Percentiles rank a stretch among this genome's conserved stretches.
These are phyloP conservation scores for Sanghuangporus baumii DNA, from an alignment of 1,284 basidiomycete genomes.

Conservation along the genomic window DNA sequence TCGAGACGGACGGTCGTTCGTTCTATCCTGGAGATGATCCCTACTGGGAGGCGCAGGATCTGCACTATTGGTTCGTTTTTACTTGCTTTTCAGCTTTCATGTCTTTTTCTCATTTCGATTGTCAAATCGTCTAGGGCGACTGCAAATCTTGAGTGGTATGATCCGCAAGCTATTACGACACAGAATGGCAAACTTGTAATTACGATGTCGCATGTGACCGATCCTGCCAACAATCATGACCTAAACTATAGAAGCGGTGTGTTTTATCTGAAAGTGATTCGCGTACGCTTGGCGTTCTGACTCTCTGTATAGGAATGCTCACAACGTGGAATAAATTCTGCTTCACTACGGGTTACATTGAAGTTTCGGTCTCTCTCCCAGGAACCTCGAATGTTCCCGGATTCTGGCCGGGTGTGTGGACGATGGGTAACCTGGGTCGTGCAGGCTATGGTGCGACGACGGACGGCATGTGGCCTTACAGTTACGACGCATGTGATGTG, in stretches of 20 bases:
- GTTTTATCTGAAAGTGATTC: slow-evolving; percentile 21
- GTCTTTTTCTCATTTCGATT: not conserved
- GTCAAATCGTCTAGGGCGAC: slow-evolving; percentile 56
- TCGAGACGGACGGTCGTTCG: slow-evolving; percentile 71
- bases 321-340: slow-evolving; percentile 89
- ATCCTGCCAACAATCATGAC: slow-evolving; percentile 44
- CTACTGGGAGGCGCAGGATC: slow-evolving; percentile 69
- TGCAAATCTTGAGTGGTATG: slow-evolving; percentile 82
- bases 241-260: slow-evolving; percentile 75
- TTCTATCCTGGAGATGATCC: slow-evolving; percentile 79
- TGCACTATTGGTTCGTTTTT: slow-evolving; percentile 61
- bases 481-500: slow-evolving; percentile 75
- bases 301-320: slow-evolving; percentile 52
- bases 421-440: slow-evolving; percentile 49
- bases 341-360: slow-evolving; percentile 90
- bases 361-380: slow-evolving; percentile 78
- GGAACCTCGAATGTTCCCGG: slow-evolving; percentile 67
- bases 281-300: slow-evolving; percentile 10
- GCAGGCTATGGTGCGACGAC: slow-evolving; percentile 58
- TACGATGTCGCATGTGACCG: slow-evolving; percentile 56
- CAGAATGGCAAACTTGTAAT: slow-evolving; percentile 71
- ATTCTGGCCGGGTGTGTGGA: slow-evolving; percentile 53
- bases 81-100: not conserved
- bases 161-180: slow-evolving; percentile 68
- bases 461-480: slow-evolving; percentile 72